Conservation (phyloP, 1,284 basidiomycete genomes). For the Ganoderma meredithae region DNA sequence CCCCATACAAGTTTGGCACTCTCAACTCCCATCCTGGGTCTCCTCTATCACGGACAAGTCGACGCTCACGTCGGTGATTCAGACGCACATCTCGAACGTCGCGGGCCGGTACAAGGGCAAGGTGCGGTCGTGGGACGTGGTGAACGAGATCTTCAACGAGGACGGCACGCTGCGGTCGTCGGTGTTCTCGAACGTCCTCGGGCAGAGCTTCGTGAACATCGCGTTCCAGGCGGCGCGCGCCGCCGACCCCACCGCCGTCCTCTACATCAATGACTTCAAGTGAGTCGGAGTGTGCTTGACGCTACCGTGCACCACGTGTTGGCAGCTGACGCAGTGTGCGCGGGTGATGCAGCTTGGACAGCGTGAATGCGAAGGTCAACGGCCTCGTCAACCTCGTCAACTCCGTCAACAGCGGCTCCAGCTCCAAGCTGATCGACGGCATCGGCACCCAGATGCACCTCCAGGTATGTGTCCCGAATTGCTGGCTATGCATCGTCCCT, state of each 20-base stretch:
- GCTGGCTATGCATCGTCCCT: not conserved
- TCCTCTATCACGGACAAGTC: constrained; percentile 39
- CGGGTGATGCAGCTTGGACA: constrained; percentile 35
- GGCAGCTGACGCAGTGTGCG: not conserved
- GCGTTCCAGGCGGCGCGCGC: constrained; percentile 45
- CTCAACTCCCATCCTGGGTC: constrained; percentile 56
- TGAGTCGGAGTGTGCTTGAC: constrained; percentile 17
- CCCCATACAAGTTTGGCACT: constrained; percentile 51
- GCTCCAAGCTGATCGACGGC: constrained; percentile 42
- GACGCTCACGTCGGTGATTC: constrained; percentile 41
- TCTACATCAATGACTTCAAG: constrained; percentile 49
- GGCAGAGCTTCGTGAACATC: constrained; percentile 44
- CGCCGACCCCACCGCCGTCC: constrained; percentile 47
- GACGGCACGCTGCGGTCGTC: constrained; percentile 45
- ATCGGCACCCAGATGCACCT: constrained; percentile 47
- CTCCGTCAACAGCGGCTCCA: constrained; percentile 37
- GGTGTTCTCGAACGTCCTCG: constrained; percentile 47
- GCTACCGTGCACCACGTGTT: not conserved
- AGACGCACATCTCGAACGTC: constrained; percentile 47
- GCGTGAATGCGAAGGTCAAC: constrained; percentile 41
- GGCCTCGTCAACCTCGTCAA: constrained; percentile 45
- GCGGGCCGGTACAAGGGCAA: constrained; percentile 49
- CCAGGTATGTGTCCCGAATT: not conserved
- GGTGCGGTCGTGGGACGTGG: constrained; percentile 45
- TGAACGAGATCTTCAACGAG: constrained; percentile 46